Base-by-base conservation (phyloP, 805 yeast genomes). In the Yamadazyma scolyti region DNA sequence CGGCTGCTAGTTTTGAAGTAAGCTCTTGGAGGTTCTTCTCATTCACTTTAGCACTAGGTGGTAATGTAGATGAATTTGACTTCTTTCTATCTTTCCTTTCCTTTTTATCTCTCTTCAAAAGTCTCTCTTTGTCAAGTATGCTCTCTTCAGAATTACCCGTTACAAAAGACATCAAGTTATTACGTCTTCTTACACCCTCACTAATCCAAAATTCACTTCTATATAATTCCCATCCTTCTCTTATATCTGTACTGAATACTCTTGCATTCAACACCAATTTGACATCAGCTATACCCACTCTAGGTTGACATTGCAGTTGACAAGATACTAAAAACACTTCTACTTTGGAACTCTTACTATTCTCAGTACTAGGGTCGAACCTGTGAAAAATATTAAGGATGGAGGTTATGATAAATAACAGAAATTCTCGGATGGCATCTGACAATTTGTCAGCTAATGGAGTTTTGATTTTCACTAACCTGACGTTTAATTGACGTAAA, bases 181-280 rank as follows among this genome's bases (percentile, higher is more conserved):
- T 54, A 13, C 72, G 44, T 40, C 88, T 63, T 43, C 87, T 69
- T 2, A 77, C 74, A 1, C 86, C 84, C 52, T 88, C 96, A 44
- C 82, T 71, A 14, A 79, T 76, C 97, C 97, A 93, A 52, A 88
- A 93, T 53, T 89, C 97, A 44, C 84, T 85, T 37, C 98, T 61
- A 48, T 89, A 90, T 23, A 87, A 56, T 49, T 90, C 98, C 97
- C 98, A 90, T 7, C 87, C 89, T 54, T 89, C 96, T 40, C 96
- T 71, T 5, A 83, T 75, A 28, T 83, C 89, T 0, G 93, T 78
- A 37, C 77, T 76, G 57, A 90, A 93, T 1, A 80, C 79, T 30
- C 96, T 65, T 3, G 97, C 83, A 36, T 82, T 81, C 33, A 93
- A 64, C 7, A 86, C 82, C 6, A 93, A 54, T 52, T 88, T 89